Percentiles rank a stretch among this genome's conserved stretches.
These are phyloP conservation scores for Fragilaria radians DNA, from an alignment of 108 stramenopile genomes.

Conservation along the genomic window DNA sequence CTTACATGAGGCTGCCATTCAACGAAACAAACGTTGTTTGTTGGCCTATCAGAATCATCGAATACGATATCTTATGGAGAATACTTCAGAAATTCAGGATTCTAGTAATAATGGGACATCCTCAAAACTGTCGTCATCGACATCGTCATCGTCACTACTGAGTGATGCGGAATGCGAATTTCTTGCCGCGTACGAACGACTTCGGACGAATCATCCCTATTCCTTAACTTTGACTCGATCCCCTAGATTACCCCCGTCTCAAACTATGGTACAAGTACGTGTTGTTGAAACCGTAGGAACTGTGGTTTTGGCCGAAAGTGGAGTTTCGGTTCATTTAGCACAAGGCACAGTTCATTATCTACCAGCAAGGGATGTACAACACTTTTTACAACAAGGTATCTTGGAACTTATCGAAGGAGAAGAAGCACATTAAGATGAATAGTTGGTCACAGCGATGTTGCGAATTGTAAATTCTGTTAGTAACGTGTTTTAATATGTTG, in stretches of 20 bases:
- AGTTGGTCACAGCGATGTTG: too few species aligned
- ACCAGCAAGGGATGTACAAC: constrained; percentile 82
- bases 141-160: constrained; percentile 23
- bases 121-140: constrained; percentile 19
- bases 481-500: too few species aligned
- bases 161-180: constrained; percentile 54
- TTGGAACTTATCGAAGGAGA: constrained; percentile 77
- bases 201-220: constrained; percentile 21
- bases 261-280: constrained; percentile 76
- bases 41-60: constrained; percentile 84
- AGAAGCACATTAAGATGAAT: constrained; percentile 31
- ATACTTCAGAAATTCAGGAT: not conserved
- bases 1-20: constrained; percentile 80
- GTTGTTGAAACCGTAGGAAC: constrained; percentile 56
- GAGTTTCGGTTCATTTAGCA: constrained; percentile 67
- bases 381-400: constrained; percentile 74
- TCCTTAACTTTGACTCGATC: constrained; percentile 37
- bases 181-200: constrained; percentile 59
- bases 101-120: too few species aligned
- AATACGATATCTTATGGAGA: not conserved
- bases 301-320: constrained; percentile 59
- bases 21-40: constrained; percentile 89
- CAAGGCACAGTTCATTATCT: constrained; percentile 81
- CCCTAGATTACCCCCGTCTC: constrained; percentile 62
- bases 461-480: too few species aligned